Evolutionary conservation across 2,329 filamentous ascomycete species (phyloP).

Genomic region (Botrytis deweyae): DNA sequence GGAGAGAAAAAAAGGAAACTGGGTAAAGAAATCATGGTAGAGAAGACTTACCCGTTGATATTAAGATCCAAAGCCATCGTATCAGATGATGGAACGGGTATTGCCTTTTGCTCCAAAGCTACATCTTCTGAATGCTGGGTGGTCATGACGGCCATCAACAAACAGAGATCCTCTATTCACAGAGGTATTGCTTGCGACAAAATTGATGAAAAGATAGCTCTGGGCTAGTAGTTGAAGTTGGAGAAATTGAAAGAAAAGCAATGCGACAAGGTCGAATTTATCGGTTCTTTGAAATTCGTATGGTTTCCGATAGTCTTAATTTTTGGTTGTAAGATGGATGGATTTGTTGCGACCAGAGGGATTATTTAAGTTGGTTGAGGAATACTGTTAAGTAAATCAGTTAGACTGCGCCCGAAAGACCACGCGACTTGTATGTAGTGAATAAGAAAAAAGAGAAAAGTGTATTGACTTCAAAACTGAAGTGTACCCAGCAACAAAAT

Average conservation of each 20-base stretch:
- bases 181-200: slow-evolving; percentile 27
- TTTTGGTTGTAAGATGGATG: neutral
- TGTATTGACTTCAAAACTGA: neutral
- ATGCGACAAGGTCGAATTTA: slow-evolving; percentile 9
- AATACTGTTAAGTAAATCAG: neutral
- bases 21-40: slow-evolving; percentile 32
- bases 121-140: slow-evolving; percentile 42
- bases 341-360: slow-evolving; percentile 2
- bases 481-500: neutral
- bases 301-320: neutral
- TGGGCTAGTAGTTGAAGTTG: neutral
- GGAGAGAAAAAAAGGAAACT: slow-evolving; percentile 33
- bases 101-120: slow-evolving; percentile 51
- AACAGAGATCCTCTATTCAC: slow-evolving; percentile 30
- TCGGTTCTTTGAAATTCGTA: neutral
- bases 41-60: slow-evolving; percentile 58
- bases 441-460: neutral
- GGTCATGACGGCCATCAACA: slow-evolving; percentile 55
- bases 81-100: slow-evolving; percentile 47
- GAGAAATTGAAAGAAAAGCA: neutral
- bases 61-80: slow-evolving; percentile 53
- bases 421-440: neutral
- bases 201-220: neutral
- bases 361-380: neutral
- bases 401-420: neutral